A percentile compares a stretch with the other conserved stretches of the same genome.
phyloP scores from a whole-genome alignment of 2,329 filamentous ascomycete genomes.

The Aspergillus pseudoterreus region DNA sequence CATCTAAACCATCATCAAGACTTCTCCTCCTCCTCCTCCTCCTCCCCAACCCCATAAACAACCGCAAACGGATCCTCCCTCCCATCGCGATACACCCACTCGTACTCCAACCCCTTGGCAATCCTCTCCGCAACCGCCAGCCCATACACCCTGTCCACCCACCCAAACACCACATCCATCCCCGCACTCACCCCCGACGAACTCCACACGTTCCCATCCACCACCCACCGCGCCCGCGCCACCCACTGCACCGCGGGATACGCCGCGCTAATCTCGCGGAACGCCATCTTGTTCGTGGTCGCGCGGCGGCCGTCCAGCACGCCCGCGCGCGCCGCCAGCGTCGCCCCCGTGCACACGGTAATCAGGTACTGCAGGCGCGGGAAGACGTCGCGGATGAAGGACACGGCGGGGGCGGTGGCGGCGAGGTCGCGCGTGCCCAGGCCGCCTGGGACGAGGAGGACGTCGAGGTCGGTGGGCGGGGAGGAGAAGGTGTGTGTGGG shows the following conservation, averaged over 20 bases:
- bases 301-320: constrained; percentile 58
- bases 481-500: constrained; percentile 55
- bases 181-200: constrained; percentile 62
- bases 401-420: constrained; percentile 34
- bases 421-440: constrained; percentile 39
- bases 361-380: constrained; percentile 54
- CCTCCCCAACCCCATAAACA: constrained; percentile 13
- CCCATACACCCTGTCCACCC: constrained; percentile 53
- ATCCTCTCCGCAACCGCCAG: constrained; percentile 47
- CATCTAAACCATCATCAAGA: too few species aligned
- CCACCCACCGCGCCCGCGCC: constrained; percentile 59
- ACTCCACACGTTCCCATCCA: constrained; percentile 65
- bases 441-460: constrained; percentile 66
- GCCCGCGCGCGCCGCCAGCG: constrained; percentile 56
- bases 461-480: constrained; percentile 51
- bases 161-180: constrained; percentile 59
- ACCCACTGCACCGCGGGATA: constrained; percentile 58
- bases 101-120: constrained; percentile 56
- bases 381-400: constrained; percentile 47
- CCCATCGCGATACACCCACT: neutral
- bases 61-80: constrained; percentile 2
- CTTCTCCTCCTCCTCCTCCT: too few species aligned
- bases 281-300: constrained; percentile 64
- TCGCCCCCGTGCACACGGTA: constrained; percentile 64
- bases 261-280: constrained; percentile 45